Evolutionary conservation across 192 early-diverging fungal genomes (phyloP).

Genomic region (Polychytrium aggregatum): DNA sequence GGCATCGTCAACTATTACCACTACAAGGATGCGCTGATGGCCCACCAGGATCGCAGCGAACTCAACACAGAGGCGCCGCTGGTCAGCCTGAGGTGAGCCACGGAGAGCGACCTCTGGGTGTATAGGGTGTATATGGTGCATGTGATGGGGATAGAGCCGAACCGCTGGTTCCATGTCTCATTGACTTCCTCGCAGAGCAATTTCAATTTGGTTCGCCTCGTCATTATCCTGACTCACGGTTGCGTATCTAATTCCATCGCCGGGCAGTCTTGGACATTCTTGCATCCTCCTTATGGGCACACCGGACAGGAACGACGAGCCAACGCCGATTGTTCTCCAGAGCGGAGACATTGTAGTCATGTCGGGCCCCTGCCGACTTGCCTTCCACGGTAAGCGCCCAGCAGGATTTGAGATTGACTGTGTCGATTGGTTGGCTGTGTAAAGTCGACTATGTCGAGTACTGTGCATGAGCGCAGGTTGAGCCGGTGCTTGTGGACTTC

Average conservation of each 20-base stretch:
- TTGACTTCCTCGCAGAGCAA: too few species aligned
- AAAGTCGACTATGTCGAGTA: too few species aligned
- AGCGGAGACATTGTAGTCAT: conserved; percentile 86
- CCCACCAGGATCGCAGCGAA: conserved; percentile 89
- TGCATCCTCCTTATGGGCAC: conserved; percentile 80
- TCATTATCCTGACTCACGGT: too few species aligned
- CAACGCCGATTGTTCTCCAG: conserved; percentile 60
- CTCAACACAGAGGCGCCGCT: conserved; percentile 70
- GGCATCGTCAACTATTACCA: conserved; percentile 94
- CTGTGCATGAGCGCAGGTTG: too few species aligned
- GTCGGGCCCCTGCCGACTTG: conserved; percentile 61
- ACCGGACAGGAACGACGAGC: conserved; percentile 49
- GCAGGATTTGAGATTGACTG: too few species aligned
- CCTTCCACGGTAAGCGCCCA: conserved; percentile 63
- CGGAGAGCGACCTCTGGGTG: background rate
- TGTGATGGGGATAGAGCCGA: too few species aligned
- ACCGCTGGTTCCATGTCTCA: too few species aligned
- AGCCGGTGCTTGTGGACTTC: too few species aligned
- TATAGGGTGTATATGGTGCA: too few species aligned
- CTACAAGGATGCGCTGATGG: conserved; percentile 68
- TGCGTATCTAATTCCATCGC: too few species aligned
- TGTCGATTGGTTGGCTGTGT: too few species aligned
- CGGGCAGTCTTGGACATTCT: conserved; percentile 50
- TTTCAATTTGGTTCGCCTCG: too few species aligned
- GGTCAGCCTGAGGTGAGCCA: conserved; percentile 31